These are phyloP conservation scores for Piper betle DNA, from an alignment of 164 flowering plant genomes.

Conservation along the genomic window DNA sequence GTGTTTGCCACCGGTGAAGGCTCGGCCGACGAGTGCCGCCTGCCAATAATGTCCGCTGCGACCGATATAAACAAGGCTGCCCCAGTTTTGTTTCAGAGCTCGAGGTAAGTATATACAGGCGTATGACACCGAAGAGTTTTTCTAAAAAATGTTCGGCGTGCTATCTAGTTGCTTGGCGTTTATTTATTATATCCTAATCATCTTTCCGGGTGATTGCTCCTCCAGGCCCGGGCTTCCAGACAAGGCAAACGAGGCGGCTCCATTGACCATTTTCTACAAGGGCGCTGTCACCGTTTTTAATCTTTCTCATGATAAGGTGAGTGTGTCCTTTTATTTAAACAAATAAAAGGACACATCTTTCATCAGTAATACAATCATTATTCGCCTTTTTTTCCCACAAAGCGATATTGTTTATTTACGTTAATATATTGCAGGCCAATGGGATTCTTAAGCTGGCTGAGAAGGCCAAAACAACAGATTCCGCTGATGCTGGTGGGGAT, in stretches of 20 bases:
- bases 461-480: conserved; percentile 10
- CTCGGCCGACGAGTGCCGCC: neutral
- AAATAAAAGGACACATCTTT: too few relatives aligned
- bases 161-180: too few relatives aligned
- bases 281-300: conserved; percentile 17
- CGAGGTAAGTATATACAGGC: too few relatives aligned
- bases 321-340: neutral
- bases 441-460: conserved; percentile 31
- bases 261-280: conserved; percentile 24
- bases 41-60: neutral
- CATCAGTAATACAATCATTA: too few relatives aligned
- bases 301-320: conserved; percentile 14
- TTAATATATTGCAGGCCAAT: conserved; percentile 25
- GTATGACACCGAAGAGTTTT: too few relatives aligned
- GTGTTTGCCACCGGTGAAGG: conserved; percentile 21
- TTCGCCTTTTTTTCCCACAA: too few relatives aligned
- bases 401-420: too few relatives aligned
- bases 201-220: neutral
- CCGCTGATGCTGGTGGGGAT: neutral
- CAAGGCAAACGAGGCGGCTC: conserved; percentile 19
- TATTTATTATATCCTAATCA: neutral
- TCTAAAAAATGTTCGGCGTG: too few relatives aligned
- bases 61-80: neutral
- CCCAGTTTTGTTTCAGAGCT: neutral
- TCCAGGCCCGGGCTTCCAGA: conserved; percentile 8